phyloP scores from a whole-genome alignment of 345 rosid species.

The Excoecaria cochinchinensis region DNA sequence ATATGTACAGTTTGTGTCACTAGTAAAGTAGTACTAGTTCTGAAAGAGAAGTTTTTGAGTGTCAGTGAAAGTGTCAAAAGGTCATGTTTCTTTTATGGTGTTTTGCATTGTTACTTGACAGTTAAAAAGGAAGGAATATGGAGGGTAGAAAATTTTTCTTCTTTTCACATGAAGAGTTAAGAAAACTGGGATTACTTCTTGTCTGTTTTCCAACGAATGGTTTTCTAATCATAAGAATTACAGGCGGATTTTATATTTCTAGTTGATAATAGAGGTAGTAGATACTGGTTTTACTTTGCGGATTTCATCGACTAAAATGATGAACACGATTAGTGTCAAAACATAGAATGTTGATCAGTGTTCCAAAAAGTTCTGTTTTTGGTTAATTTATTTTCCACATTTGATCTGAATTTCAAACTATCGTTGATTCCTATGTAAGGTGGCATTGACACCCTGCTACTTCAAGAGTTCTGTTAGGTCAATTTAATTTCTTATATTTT shows the following conservation, averaged over 20 bases:
- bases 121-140: slow-evolving; percentile 8
- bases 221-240: not conserved
- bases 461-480: slow-evolving; percentile 2
- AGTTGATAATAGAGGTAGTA: slow-evolving; percentile 14
- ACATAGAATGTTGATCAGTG: too few species aligned
- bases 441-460: not conserved
- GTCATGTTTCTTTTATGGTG: slow-evolving; percentile 25
- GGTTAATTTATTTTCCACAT: not conserved
- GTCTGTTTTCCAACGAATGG: not conserved
- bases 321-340: not conserved
- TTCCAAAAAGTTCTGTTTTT: not conserved
- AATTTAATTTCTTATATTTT: not conserved
- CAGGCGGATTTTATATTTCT: not conserved
- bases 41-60: slow-evolving; percentile 13
- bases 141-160: not conserved
- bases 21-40: not conserved
- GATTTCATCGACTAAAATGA: not conserved
- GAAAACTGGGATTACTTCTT: slow-evolving; percentile 15
- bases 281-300: slow-evolving; percentile 15
- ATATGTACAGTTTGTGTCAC: not conserved
- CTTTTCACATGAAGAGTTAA: slow-evolving; percentile 3
- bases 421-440: not conserved
- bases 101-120: slow-evolving; percentile 20
- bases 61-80: slow-evolving; percentile 40
- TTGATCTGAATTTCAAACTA: slow-evolving; percentile 1